Evolutionary conservation across 225 moss, liverwort and hornwort species (phyloP).

Genomic region (Takakia lepidozioides): DNA sequence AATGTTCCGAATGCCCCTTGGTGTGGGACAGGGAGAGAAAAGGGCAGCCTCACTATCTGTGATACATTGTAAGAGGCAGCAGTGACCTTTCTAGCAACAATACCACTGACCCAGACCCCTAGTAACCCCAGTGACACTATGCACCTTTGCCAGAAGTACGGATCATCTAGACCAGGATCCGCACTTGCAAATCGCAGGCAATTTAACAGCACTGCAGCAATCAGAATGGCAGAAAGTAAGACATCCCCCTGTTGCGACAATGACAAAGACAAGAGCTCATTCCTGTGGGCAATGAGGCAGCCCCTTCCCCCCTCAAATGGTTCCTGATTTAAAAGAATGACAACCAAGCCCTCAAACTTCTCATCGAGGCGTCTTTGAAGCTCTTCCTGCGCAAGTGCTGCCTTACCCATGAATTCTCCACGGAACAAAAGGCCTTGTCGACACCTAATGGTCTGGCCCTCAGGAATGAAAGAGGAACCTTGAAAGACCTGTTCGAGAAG

Average conservation of each 20-base stretch:
- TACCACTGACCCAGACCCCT: conserved; percentile 24
- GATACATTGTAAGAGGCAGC: conserved; percentile 33
- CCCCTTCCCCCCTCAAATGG: conserved; percentile 12
- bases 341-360: conserved; percentile 27
- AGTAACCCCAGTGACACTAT: conserved; percentile 40
- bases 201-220: conserved; percentile 18
- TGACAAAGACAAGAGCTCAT: conserved; percentile 42
- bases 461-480: conserved; percentile 13
- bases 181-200: conserved; percentile 30
- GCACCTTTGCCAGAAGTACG: conserved; percentile 18
- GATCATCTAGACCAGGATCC: conserved; percentile 37
- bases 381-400: conserved; percentile 18
- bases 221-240: conserved; percentile 18
- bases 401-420: conserved; percentile 22
- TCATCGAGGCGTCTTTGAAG: conserved; percentile 34
- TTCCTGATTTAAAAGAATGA: conserved; percentile 28
- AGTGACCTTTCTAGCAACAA: conserved; percentile 26
- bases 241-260: conserved; percentile 28
- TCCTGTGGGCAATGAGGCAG: conserved; percentile 30
- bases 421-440: conserved; percentile 44
- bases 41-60: conserved; percentile 53
- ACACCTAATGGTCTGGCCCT: conserved; percentile 24
- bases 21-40: conserved; percentile 42
- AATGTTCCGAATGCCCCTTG: conserved; percentile 33
- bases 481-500: conserved; percentile 30